Evolutionary conservation across 2,329 filamentous ascomycete species (phyloP).

Genomic region (Cucurbitaria berberidis): DNA sequence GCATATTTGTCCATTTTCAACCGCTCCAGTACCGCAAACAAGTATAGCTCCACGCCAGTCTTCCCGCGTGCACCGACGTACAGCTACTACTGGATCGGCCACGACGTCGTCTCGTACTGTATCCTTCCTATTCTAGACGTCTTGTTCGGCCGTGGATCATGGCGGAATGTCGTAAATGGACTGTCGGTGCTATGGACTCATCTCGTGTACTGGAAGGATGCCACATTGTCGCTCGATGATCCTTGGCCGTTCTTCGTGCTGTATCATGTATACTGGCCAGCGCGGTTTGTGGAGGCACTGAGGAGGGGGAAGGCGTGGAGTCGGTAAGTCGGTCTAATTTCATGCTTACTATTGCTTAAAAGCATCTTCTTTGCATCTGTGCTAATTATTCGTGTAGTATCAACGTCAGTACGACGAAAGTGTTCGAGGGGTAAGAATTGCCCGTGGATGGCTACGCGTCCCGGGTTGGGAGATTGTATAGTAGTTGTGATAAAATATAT

Average conservation of each 20-base stretch:
- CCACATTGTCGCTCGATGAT: conserved; percentile 57
- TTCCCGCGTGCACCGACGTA: conserved; percentile 27
- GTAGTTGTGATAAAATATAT: no score
- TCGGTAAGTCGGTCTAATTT: conserved; percentile 12
- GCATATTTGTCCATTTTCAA: conserved; percentile 37
- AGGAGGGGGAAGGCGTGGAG: conserved; percentile 63
- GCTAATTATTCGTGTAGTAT: conserved; percentile 49
- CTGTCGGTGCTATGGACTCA: conserved; percentile 49
- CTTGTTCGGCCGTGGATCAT: conserved; percentile 20
- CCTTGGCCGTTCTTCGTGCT: conserved; percentile 59
- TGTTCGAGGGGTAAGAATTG: conserved; percentile 50
- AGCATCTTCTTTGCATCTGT: no score
- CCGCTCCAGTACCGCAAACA: conserved; percentile 7
- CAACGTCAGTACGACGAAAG: conserved; percentile 71
- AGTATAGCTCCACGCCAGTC: conserved; percentile 14
- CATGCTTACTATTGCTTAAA: no score
- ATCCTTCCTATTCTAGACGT: conserved; percentile 45
- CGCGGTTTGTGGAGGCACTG: conserved; percentile 57
- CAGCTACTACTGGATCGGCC: conserved; percentile 69
- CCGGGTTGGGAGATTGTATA: no score
- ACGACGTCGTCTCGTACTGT: conserved; percentile 65
- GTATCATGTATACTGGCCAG: conserved; percentile 62
- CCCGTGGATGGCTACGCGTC: neutral
- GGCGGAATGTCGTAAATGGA: conserved; percentile 29
- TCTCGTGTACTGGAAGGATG: conserved; percentile 57